A percentile compares a stretch with the other conserved stretches of the same genome.
phyloP scores from a whole-genome alignment of 768 basidiomycete genomes.

The Amanita pseudoporphyria region DNA sequence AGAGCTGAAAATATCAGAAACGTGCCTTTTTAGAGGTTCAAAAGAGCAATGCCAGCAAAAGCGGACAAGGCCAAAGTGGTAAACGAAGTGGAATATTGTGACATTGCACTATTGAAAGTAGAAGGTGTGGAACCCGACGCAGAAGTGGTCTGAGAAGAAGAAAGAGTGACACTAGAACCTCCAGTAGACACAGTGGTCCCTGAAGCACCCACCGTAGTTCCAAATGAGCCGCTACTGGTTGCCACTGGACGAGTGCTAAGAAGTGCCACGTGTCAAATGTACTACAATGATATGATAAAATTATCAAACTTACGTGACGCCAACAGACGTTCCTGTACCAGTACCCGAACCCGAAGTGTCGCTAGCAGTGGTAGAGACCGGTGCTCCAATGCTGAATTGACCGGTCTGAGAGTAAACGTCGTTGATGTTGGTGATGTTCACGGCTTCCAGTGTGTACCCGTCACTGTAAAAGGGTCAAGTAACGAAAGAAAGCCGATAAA shows the following conservation, averaged over 20 bases:
- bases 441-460: slow-evolving; percentile 39
- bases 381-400: slow-evolving; percentile 31
- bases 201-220: slow-evolving; percentile 6
- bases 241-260: background rate
- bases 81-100: slow-evolving; percentile 6
- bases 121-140: slow-evolving; percentile 6
- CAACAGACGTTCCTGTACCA: background rate
- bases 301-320: background rate
- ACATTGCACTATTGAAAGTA: slow-evolving; percentile 7
- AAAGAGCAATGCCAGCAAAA: slow-evolving; percentile 3
- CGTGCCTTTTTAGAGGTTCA: slow-evolving; percentile 6
- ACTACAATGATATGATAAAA: background rate
- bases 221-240: slow-evolving; percentile 10
- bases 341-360: background rate
- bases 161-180: slow-evolving; percentile 2
- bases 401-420: slow-evolving; percentile 29
- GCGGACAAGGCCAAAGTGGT: slow-evolving; percentile 5
- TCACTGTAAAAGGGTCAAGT: slow-evolving; percentile 19
- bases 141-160: slow-evolving; percentile 9
- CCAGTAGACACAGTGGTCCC: slow-evolving; percentile 9
- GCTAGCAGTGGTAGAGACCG: slow-evolving; percentile 8
- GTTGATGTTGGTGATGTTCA: slow-evolving; percentile 36
- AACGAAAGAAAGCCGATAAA: slow-evolving; percentile 11
- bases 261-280: background rate
- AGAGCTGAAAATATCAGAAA: background rate